A percentile compares a stretch with the other conserved stretches of the same genome.
Conservation (phyloP, 1,284 basidiomycete genomes). For the Neotropicomus parvogracilis region DNA sequence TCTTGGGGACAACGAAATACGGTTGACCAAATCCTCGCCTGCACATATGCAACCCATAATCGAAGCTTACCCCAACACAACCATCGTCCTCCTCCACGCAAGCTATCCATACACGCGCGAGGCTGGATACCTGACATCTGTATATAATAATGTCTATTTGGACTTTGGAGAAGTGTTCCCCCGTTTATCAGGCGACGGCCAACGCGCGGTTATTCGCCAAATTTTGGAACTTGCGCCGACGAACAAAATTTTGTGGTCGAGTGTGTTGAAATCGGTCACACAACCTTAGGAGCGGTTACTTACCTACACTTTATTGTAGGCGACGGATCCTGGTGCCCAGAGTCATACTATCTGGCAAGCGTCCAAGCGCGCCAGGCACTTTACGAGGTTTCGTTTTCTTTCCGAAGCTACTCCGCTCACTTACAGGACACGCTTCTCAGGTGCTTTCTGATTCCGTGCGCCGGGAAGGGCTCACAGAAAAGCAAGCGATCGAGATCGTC, state of each 20-base stretch:
- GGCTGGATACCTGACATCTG: constrained; percentile 66
- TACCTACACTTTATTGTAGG: constrained; percentile 37
- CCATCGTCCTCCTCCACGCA: constrained; percentile 66
- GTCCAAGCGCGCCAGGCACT: constrained; percentile 60
- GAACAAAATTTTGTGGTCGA: constrained; percentile 77
- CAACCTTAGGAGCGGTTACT: not conserved
- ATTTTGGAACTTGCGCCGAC: constrained; percentile 68
- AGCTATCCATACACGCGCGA: constrained; percentile 73
- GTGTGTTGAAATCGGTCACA: constrained; percentile 38
- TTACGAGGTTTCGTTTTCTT: constrained; percentile 43
- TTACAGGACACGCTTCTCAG: constrained; percentile 11
- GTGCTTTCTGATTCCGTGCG: constrained; percentile 24
- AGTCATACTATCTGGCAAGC: constrained; percentile 65
- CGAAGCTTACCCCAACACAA: constrained; percentile 54
- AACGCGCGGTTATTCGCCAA: constrained; percentile 55
- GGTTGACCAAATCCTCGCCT: constrained; percentile 56
- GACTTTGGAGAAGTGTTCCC: constrained; percentile 81
- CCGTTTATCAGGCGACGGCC: constrained; percentile 58
- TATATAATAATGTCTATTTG: constrained; percentile 69
- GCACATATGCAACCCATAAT: constrained; percentile 65
- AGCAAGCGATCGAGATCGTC: constrained; percentile 29
- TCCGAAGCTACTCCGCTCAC: not conserved
- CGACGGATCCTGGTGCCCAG: constrained; percentile 77
- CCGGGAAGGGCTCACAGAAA: constrained; percentile 22
- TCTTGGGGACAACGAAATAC: constrained; percentile 69